phyloP scores from a whole-genome alignment of 495 filamentous ascomycete species.

The Penicillium manginii region DNA sequence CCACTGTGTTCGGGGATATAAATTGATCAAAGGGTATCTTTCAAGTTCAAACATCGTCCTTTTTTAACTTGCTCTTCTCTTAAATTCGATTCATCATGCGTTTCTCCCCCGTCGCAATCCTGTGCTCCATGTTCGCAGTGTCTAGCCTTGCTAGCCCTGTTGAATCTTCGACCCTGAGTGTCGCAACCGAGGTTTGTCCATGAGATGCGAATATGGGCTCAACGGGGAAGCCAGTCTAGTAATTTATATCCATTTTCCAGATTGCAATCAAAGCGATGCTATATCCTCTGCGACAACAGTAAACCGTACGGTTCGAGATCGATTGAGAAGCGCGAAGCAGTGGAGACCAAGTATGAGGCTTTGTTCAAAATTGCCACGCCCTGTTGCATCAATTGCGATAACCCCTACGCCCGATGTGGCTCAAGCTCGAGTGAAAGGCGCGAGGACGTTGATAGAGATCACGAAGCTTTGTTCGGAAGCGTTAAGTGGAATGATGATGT shows the following conservation, averaged over 20 bases:
- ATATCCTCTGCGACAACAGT: background rate
- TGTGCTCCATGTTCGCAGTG: background rate
- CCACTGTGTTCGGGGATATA: too few species aligned
- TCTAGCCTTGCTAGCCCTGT: background rate
- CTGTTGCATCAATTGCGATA: too few species aligned
- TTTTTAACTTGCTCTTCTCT: too few species aligned
- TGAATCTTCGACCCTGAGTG: background rate
- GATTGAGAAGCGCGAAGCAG: background rate
- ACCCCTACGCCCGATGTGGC: too few species aligned
- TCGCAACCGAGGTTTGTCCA: background rate
- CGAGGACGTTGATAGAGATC: too few species aligned
- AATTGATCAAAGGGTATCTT: too few species aligned
- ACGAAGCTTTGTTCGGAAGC: too few species aligned
- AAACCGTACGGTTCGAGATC: background rate
- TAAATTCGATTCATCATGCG: background rate
- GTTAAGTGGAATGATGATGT: background rate
- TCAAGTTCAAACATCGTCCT: too few species aligned
- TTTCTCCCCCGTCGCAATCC: background rate
- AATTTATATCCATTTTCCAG: background rate
- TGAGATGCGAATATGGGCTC: too few species aligned
- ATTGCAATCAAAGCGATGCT: background rate
- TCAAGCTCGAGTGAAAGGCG: too few species aligned
- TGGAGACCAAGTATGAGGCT: background rate
- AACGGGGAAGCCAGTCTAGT: too few species aligned
- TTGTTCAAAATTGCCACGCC: too few species aligned